A percentile compares a stretch with the other conserved stretches of the same genome.
Conservation (phyloP, 176 grass and related monocot species). For the Triticum urartu region DNA sequence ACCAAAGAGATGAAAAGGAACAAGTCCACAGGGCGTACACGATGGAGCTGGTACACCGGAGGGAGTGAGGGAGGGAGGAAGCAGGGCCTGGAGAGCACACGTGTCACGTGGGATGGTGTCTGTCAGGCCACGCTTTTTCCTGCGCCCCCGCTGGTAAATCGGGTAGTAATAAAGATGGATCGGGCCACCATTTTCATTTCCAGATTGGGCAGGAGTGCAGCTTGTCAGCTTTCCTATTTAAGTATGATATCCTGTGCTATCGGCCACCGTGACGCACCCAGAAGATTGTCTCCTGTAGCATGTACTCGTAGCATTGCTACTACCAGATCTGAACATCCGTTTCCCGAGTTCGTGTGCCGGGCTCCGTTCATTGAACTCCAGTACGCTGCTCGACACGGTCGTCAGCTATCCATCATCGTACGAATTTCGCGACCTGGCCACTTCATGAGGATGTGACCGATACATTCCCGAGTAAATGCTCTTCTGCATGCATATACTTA, state of each 20-base stretch:
- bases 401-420: too few species aligned
- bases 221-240: conserved; percentile 38
- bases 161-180: neutral
- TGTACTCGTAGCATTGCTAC: too few species aligned
- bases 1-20: too few species aligned
- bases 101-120: neutral
- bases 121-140: too few species aligned
- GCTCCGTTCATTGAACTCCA: neutral
- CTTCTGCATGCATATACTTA: too few species aligned
- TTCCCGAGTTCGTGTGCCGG: neutral
- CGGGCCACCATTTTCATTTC: conserved; percentile 7
- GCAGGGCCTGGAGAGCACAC: neutral
- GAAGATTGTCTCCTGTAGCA: conserved; percentile 22
- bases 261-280: conserved; percentile 26
- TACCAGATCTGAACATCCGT: conserved; percentile 13
- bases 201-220: conserved; percentile 30
- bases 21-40: neutral
- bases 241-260: conserved; percentile 43
- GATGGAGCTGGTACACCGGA: neutral
- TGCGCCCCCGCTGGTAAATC: neutral
- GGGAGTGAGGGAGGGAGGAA: neutral
- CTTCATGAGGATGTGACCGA: too few species aligned
- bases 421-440: too few species aligned
- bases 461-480: too few species aligned
- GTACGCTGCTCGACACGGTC: too few species aligned